These are phyloP conservation scores for Corinectria fuckeliana DNA, from an alignment of 2,329 filamentous ascomycete species.

Conservation along the genomic window DNA sequence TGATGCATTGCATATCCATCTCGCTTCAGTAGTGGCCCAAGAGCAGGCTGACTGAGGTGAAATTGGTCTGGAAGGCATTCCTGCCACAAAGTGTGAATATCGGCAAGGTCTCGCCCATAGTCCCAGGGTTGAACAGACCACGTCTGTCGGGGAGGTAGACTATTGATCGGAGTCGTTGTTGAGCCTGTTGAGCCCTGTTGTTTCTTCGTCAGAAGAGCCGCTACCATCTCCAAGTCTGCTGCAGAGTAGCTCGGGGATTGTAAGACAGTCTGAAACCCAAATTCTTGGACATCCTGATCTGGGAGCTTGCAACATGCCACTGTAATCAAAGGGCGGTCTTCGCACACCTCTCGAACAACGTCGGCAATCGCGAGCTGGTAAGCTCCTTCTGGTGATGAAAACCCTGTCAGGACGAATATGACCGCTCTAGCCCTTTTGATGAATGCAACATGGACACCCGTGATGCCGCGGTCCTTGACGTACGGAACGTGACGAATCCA, in stretches of 20 bases:
- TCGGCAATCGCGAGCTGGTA: slow-evolving; percentile 61
- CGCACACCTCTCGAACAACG: slow-evolving; percentile 50
- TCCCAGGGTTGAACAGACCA: slow-evolving; percentile 54
- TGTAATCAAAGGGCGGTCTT: slow-evolving; percentile 58
- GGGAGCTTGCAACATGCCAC: slow-evolving; percentile 57
- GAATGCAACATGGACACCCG: slow-evolving; percentile 67
- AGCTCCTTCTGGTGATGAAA: slow-evolving; percentile 52
- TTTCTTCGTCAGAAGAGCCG: slow-evolving; percentile 58
- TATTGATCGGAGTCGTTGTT: slow-evolving; percentile 9
- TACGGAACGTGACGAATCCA: slow-evolving; percentile 76
- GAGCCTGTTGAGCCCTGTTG: slow-evolving; percentile 1
- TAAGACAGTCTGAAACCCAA: slow-evolving; percentile 59
- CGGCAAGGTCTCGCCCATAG: slow-evolving; percentile 46
- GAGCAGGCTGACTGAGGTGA: slow-evolving; percentile 48
- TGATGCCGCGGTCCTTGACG: slow-evolving; percentile 67
- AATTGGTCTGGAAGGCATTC: slow-evolving; percentile 51
- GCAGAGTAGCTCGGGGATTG: slow-evolving; percentile 56
- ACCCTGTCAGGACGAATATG: slow-evolving; percentile 65
- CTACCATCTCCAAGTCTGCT: slow-evolving; percentile 56
- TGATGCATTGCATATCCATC: slow-evolving; percentile 65
- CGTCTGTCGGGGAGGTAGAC: slow-evolving; percentile 35
- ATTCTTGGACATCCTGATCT: slow-evolving; percentile 47
- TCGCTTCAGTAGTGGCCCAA: slow-evolving; percentile 57
- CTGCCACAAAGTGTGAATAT: slow-evolving; percentile 56
- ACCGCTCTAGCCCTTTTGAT: slow-evolving; percentile 65